Conservation (phyloP, 345 rosid genomes). For the Brassica rapa region DNA sequence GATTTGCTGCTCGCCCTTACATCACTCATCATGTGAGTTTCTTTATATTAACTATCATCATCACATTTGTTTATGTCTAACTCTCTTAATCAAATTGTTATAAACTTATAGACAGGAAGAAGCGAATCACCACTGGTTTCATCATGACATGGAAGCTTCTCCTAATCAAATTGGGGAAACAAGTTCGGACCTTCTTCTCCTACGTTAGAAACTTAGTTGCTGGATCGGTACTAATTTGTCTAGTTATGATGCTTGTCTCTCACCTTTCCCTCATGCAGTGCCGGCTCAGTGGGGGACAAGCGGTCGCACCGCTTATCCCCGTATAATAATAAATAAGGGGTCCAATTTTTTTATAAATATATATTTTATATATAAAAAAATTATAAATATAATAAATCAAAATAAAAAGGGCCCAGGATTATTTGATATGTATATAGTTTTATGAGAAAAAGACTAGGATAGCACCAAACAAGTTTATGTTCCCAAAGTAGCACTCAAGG, state of each 20-base stretch:
- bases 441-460: no score
- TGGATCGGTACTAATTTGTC: slow-evolving; percentile 47
- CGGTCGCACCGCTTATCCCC: no score
- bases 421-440: no score
- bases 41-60: slow-evolving; percentile 1
- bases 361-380: no score
- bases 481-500: no score
- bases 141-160: slow-evolving; percentile 68
- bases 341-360: no score
- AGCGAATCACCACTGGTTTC: slow-evolving; percentile 39
- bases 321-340: no score
- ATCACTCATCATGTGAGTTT: slow-evolving; percentile 50
- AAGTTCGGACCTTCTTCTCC: slow-evolving; percentile 57
- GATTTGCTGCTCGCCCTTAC: slow-evolving; percentile 38
- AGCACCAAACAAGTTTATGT: no score
- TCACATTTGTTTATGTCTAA: background rate
- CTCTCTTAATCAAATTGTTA: slow-evolving; percentile 43
- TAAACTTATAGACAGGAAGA: slow-evolving; percentile 82
- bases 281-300: no score
- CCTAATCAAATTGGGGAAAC: slow-evolving; percentile 64
- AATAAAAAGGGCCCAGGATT: no score
- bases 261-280: slow-evolving; percentile 62
- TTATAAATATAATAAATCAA: no score
- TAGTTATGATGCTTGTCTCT: slow-evolving; percentile 53
- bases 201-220: slow-evolving; percentile 59